A percentile compares a stretch with the other conserved stretches of the same genome.
phyloP scores from a whole-genome alignment of 768 basidiomycete species.

The Suillus discolor region DNA sequence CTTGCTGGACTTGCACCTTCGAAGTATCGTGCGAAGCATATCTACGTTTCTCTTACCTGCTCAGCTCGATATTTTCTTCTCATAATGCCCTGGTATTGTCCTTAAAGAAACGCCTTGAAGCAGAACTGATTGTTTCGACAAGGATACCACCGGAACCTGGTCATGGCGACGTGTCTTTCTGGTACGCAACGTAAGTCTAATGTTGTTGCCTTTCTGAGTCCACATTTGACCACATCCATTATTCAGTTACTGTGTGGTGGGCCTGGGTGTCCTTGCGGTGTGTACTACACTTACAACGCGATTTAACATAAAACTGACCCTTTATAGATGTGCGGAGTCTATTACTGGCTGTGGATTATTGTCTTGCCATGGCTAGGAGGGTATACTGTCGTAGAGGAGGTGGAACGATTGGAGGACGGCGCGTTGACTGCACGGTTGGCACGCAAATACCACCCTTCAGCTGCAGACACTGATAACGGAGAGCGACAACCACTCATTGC shows the following conservation, averaged over 20 bases:
- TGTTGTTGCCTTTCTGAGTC: neutral
- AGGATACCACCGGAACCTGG: constrained; percentile 30
- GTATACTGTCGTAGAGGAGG: constrained; percentile 49
- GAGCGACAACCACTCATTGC: neutral
- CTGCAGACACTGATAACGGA: neutral
- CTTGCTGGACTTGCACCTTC: constrained; percentile 22
- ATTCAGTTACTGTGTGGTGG: constrained; percentile 30
- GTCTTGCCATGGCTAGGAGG: constrained; percentile 44
- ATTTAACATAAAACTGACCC: neutral
- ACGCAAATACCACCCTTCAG: constrained; percentile 14
- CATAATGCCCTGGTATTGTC: constrained; percentile 35
- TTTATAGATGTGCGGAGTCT: constrained; percentile 23
- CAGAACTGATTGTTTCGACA: constrained; percentile 11
- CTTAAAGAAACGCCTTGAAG: neutral
- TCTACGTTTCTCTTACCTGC: constrained; percentile 24
- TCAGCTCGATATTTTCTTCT: constrained; percentile 31
- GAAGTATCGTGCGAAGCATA: constrained; percentile 22
- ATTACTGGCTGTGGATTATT: constrained; percentile 44
- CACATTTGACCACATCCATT: neutral
- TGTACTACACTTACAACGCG: constrained; percentile 5
- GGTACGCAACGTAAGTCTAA: constrained; percentile 27
- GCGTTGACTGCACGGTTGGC: constrained; percentile 36
- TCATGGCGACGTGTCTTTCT: constrained; percentile 34
- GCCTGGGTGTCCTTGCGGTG: constrained; percentile 27
- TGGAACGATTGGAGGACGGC: constrained; percentile 42